Conservation (phyloP, 371 early-diverging fungal genomes). For the Fennellomyces sp. region DNA sequence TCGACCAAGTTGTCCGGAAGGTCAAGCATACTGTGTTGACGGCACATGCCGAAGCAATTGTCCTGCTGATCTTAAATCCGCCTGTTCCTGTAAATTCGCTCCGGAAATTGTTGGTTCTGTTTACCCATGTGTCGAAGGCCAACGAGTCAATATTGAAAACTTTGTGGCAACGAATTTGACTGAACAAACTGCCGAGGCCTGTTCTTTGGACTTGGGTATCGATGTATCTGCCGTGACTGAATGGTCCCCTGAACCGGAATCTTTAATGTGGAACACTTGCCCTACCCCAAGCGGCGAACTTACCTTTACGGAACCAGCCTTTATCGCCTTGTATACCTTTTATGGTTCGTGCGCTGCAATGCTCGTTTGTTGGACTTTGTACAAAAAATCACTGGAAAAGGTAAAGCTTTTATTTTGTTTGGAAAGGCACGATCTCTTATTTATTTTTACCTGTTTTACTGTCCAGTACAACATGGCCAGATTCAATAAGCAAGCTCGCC, state of each 20-base stretch:
- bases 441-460: not conserved
- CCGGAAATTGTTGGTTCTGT: conserved; percentile 25
- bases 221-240: conserved; percentile 27
- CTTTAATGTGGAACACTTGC: conserved; percentile 56
- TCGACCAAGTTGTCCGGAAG: conserved; percentile 43
- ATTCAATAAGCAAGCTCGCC: not conserved
- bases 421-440: not conserved
- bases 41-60: conserved; percentile 47
- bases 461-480: not conserved
- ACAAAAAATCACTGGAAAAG: conserved; percentile 55
- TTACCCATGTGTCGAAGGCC: conserved; percentile 24
- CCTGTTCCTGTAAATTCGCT: conserved; percentile 46
- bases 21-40: conserved; percentile 51
- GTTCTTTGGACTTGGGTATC: conserved; percentile 32
- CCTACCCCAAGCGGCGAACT: conserved; percentile 51
- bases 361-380: conserved; percentile 54
- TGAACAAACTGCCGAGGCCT: conserved; percentile 42
- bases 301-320: conserved; percentile 39
- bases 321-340: conserved; percentile 54
- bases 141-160: conserved; percentile 34
- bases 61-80: conserved; percentile 31
- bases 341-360: conserved; percentile 63
- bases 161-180: conserved; percentile 48
- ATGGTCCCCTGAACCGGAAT: conserved; percentile 36
- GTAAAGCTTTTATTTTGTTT: conserved; percentile 3